Base-by-base conservation (phyloP, 2,329 filamentous ascomycete species). In the Ceratocystis cubensis region DNA sequence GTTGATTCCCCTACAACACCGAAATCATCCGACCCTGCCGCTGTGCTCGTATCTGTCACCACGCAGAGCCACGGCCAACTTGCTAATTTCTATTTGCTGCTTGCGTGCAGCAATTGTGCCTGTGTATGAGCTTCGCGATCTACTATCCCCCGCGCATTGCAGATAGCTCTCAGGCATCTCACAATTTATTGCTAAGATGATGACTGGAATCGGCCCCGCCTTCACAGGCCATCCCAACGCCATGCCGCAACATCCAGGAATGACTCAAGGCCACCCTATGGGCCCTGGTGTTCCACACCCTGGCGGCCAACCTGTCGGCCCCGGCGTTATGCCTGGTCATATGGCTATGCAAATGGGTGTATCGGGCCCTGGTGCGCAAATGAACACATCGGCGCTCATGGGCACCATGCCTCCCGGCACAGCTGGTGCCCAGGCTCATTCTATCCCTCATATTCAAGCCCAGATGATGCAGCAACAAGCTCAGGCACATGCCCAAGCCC, bases 351-450 rank as follows among this genome's bases (percentile, higher is more conserved):
- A 88, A 71, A 88, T 89, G 78, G 85, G 83, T 69, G 88, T 88
- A 33, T 88, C 88, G 67, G 66, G 66, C 15, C 87, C 88, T 22
- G 85, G 84, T 70, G 84, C 82, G 69, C 87, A 89, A 73, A 86
- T 89, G 70, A 89, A 85, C 73, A 86, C 88, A n/a, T 61, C 66
- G 72, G 83, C 85, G 66, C 83, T 91, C 81, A 90, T 92, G 87
- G 83, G 78, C 70, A 86, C 83, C 67, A 89, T 92, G 84, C 87
- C 88, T 69, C 87, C 86, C 37, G 84, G 87, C 69, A 81, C 80
- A 65, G 78, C 77, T 70, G 82, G 79, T 65, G 83, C 83, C 67
- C 88, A 84, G 75, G 82, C 83, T 68, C 88, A 90, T 76, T 86
- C 86, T 20, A 76, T 91, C 71, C 86, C 87, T 73, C 88, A 92